Conservation (phyloP, 1,284 basidiomycete species). For the Papiliotrema nemorosa region DNA sequence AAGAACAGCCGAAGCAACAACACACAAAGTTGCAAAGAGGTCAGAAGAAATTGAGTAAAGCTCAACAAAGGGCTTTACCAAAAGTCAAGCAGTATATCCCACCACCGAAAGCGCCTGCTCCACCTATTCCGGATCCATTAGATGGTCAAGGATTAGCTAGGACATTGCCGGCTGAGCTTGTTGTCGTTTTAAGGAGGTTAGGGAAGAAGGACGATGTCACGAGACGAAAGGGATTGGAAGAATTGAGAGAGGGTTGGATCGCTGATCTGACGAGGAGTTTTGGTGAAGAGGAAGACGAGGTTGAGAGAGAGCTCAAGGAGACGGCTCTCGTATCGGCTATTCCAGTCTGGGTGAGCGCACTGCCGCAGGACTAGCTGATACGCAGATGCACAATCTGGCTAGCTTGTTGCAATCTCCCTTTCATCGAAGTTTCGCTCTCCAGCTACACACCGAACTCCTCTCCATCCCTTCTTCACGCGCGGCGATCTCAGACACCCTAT, state of each 20-base stretch:
- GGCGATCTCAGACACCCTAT: constrained; percentile 60
- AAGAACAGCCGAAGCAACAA: constrained; percentile 9
- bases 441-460: constrained; percentile 67
- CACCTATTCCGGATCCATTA: constrained; percentile 81
- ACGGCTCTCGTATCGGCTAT: constrained; percentile 51
- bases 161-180: constrained; percentile 73
- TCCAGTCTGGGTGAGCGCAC: constrained; percentile 77
- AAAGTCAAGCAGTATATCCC: constrained; percentile 73
- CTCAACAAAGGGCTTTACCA: constrained; percentile 50
- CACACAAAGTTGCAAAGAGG: constrained; percentile 21
- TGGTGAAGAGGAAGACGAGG: constrained; percentile 50
- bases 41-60: constrained; percentile 44
- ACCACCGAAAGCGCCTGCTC: constrained; percentile 81
- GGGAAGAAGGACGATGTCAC: constrained; percentile 91
- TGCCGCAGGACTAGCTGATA: neutral
- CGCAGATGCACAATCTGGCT: constrained; percentile 78
- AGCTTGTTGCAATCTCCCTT: constrained; percentile 76
- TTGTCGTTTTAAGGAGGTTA: constrained; percentile 75
- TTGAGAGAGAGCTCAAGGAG: constrained; percentile 49
- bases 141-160: constrained; percentile 79
- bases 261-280: constrained; percentile 50
- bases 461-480: constrained; percentile 56
- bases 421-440: constrained; percentile 68
- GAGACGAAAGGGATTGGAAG: constrained; percentile 80
- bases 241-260: constrained; percentile 69